Evolutionary conservation across 2,329 filamentous ascomycete genomes (phyloP).

Genomic region (Aspergillus novofumigatus): DNA sequence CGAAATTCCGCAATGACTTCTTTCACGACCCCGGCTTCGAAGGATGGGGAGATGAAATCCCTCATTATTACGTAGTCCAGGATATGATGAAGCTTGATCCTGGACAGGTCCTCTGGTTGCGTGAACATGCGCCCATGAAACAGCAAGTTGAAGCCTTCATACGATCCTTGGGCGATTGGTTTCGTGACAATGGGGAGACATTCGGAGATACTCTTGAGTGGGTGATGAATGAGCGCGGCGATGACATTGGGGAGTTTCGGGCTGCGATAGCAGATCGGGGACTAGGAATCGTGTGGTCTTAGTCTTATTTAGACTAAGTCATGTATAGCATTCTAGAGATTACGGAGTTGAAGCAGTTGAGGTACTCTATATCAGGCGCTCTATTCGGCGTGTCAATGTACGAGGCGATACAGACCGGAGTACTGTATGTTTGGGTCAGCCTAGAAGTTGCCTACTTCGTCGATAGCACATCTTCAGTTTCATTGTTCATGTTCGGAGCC

Average conservation of each 20-base stretch:
- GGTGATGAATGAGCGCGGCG: constrained; percentile 54
- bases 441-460: no score
- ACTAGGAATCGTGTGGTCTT: constrained; percentile 28
- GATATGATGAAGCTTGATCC: constrained; percentile 63
- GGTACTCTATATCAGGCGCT: background rate
- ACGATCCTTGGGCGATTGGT: constrained; percentile 53
- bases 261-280: constrained; percentile 27
- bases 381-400: background rate
- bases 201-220: constrained; percentile 56
- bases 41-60: constrained; percentile 62
- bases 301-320: background rate
- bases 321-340: background rate
- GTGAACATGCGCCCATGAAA: constrained; percentile 53
- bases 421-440: no score
- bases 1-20: constrained; percentile 46
- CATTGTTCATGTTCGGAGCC: no score
- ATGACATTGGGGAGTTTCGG: constrained; percentile 43
- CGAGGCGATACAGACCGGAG: background rate
- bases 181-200: constrained; percentile 61
- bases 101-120: constrained; percentile 55
- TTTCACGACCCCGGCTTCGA: constrained; percentile 53
- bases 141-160: constrained; percentile 55
- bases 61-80: constrained; percentile 61
- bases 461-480: no score
- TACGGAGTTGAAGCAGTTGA: background rate